These are phyloP conservation scores for Stentor roeselii DNA, from an alignment of 73 alveolate species.

Conservation along the genomic window DNA sequence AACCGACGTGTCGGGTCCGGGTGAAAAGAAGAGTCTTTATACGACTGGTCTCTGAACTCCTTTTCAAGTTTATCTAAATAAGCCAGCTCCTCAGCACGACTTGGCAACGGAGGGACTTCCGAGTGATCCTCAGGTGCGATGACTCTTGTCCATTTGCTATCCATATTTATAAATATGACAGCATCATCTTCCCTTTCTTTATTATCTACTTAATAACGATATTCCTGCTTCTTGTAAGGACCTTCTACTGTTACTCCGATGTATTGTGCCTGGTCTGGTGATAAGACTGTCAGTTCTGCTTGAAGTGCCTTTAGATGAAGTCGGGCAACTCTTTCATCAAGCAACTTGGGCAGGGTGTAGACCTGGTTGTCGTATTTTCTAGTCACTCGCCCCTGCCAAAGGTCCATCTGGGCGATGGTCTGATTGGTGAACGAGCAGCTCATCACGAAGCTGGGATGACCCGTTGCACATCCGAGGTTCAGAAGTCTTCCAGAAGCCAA, in stretches of 20 bases:
- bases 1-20: conserved; percentile 18
- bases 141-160: background rate
- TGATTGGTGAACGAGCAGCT: conserved; percentile 92
- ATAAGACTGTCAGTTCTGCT: conserved; percentile 82
- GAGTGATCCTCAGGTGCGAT: background rate
- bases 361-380: conserved; percentile 87
- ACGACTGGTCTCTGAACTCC: background rate
- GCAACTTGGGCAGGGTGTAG: conserved; percentile 83
- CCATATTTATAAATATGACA: conserved; percentile 11
- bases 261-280: conserved; percentile 89
- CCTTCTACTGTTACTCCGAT: conserved; percentile 78
- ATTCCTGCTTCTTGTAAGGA: conserved; percentile 84
- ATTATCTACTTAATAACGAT: conserved; percentile 77
- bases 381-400: conserved; percentile 78
- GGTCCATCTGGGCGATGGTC: conserved; percentile 84
- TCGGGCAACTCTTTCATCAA: conserved; percentile 89
- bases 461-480: conserved; percentile 97
- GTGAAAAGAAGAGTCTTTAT: background rate
- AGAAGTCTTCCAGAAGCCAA: conserved; percentile 94
- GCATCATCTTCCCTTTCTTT: no score
- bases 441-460: conserved; percentile 97
- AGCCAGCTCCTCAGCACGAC: background rate
- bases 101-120: conserved; percentile 1
- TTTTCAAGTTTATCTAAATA: background rate
- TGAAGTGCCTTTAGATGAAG: conserved; percentile 84